A percentile compares a stretch with the other conserved stretches of the same genome.
These are phyloP conservation scores for Thalia dealbata DNA, from an alignment of 176 grass and related monocot genomes.

Conservation along the genomic window DNA sequence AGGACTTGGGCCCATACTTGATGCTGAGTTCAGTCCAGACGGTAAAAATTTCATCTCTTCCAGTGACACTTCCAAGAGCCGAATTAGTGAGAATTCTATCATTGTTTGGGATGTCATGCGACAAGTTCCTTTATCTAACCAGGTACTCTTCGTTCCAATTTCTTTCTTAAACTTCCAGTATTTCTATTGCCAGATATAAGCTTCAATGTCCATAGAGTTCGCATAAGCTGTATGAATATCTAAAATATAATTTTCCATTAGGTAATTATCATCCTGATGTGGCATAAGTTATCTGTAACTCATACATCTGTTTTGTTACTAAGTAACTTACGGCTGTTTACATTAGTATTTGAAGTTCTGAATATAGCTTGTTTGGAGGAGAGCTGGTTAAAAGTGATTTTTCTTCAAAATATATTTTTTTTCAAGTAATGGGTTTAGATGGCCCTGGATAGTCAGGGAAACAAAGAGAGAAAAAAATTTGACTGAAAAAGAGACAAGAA, in stretches of 20 bases:
- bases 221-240: too few species aligned
- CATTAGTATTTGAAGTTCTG: not conserved
- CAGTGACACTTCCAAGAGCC: slow-evolving; percentile 74
- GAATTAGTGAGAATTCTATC: slow-evolving; percentile 81
- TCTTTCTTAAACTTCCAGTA: not conserved
- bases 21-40: slow-evolving; percentile 71
- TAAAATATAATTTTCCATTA: not conserved
- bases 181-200: not conserved
- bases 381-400: not conserved
- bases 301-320: not conserved
- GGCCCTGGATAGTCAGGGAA: too few species aligned
- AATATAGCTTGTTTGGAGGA: not conserved
- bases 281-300: too few species aligned
- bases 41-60: slow-evolving; percentile 81
- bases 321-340: too few species aligned
- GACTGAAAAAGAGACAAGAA: too few species aligned
- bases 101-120: slow-evolving; percentile 68
- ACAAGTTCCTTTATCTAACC: slow-evolving; percentile 85
- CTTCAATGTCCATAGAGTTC: not conserved
- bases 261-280: too few species aligned
- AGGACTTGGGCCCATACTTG: slow-evolving; percentile 65
- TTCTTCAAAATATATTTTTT: not conserved
- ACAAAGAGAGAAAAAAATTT: too few species aligned
- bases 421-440: too few species aligned
- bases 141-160: slow-evolving; percentile 26